phyloP scores from a whole-genome alignment of 2,329 filamentous ascomycete genomes.

The Leptographium procerum region DNA sequence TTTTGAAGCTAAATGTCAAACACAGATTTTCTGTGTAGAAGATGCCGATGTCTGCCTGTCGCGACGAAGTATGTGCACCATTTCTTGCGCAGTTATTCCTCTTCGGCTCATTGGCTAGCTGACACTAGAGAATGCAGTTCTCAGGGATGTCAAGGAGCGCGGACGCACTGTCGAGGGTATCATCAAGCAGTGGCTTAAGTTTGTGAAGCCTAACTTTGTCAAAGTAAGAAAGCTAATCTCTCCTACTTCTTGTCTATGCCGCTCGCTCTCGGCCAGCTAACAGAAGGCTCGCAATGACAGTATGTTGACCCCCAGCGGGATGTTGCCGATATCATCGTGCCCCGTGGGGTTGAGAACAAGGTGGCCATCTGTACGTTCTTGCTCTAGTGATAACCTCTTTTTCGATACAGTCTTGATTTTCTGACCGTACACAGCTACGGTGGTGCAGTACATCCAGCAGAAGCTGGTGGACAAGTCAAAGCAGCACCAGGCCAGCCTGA shows the following conservation, averaged over 20 bases:
- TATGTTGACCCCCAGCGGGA: slow-evolving; percentile 87
- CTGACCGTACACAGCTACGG: slow-evolving; percentile 53
- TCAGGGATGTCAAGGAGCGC: slow-evolving; percentile 80
- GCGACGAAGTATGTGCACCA: slow-evolving; percentile 59
- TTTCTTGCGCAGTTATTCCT: slow-evolving; percentile 3
- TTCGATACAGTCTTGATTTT: background rate
- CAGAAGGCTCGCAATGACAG: slow-evolving; percentile 19
- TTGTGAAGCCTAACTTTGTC: slow-evolving; percentile 94
- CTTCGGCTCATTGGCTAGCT: background rate
- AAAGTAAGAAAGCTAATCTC: slow-evolving; percentile 33
- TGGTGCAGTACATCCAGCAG: slow-evolving; percentile 83
- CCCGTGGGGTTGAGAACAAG: slow-evolving; percentile 84
- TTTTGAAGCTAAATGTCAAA: background rate
- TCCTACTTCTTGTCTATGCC: background rate
- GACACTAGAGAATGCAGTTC: slow-evolving; percentile 36
- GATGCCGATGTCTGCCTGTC: slow-evolving; percentile 91
- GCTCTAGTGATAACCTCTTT: background rate
- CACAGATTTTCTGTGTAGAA: slow-evolving; percentile 84
- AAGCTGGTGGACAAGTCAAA: slow-evolving; percentile 79
- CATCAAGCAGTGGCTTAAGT: slow-evolving; percentile 96
- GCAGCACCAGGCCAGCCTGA: slow-evolving; percentile 68
- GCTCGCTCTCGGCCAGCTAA: background rate
- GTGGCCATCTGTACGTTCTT: slow-evolving; percentile 68
- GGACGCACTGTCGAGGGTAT: slow-evolving; percentile 88
- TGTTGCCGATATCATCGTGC: slow-evolving; percentile 90